Evolutionary conservation across 371 early-diverging fungal genomes (phyloP).

Genomic region (Lichtheimia ramosa): DNA sequence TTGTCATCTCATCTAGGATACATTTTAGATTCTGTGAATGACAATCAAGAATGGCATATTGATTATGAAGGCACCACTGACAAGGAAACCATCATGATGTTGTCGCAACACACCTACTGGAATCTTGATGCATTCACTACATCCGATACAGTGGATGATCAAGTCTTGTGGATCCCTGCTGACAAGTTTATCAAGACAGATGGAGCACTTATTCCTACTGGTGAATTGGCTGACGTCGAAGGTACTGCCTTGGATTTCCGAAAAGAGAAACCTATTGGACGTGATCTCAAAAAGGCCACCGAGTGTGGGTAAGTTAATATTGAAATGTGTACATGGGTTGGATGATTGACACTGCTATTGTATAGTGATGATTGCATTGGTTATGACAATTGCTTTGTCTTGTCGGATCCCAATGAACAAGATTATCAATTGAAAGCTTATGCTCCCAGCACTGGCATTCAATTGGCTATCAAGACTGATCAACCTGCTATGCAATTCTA

Average conservation of each 20-base stretch:
- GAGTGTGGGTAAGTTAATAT: constrained; percentile 18
- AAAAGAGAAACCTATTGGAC: constrained; percentile 18
- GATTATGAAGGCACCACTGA: constrained; percentile 16
- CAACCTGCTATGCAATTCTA: constrained; percentile 25
- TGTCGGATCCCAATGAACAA: constrained; percentile 17
- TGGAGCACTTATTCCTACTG: constrained; percentile 14
- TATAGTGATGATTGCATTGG: constrained; percentile 19
- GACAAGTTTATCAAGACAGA: constrained; percentile 21
- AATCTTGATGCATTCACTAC: constrained; percentile 21
- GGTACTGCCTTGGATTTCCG: constrained; percentile 24
- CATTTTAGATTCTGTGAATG: constrained; percentile 15
- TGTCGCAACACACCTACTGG: constrained; percentile 23
- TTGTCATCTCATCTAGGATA: no score
- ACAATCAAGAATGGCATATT: constrained; percentile 21
- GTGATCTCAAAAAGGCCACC: constrained; percentile 14
- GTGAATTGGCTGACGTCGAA: constrained; percentile 13
- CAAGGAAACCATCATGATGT: constrained; percentile 22
- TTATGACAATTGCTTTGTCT: constrained; percentile 35
- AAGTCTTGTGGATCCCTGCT: constrained; percentile 22
- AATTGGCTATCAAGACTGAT: constrained; percentile 20
- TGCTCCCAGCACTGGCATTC: constrained; percentile 21
- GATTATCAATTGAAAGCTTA: constrained; percentile 17
- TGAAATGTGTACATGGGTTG: neutral
- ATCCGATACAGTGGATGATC: constrained; percentile 20
- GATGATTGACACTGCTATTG: neutral